Evolutionary conservation across 192 early-diverging fungal genomes (phyloP).

Genomic region (Chytriomyces sp.): DNA sequence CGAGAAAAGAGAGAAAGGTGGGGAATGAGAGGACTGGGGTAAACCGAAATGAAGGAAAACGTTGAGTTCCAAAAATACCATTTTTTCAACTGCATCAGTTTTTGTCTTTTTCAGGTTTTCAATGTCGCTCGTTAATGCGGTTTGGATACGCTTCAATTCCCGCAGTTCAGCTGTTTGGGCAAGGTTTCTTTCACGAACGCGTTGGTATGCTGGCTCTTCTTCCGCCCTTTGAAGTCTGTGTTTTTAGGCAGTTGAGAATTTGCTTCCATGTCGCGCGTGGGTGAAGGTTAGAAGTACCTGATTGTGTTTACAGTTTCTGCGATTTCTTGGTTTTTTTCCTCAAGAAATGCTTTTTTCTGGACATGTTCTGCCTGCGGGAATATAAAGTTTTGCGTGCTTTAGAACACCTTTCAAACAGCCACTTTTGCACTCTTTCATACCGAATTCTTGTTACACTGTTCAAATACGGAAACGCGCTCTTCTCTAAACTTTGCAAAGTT

Average conservation of each 20-base stretch:
- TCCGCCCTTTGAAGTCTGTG: slow-evolving; percentile 56
- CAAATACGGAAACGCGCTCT: slow-evolving; percentile 69
- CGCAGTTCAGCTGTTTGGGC: slow-evolving; percentile 60
- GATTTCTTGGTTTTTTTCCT: slow-evolving; percentile 61
- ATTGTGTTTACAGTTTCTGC: slow-evolving; percentile 61
- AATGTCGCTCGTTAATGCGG: slow-evolving; percentile 44
- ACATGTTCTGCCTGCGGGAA: slow-evolving; percentile 47
- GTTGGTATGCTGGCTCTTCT: slow-evolving; percentile 58
- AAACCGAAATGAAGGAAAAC: neutral
- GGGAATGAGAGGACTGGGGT: neutral
- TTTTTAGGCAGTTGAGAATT: neutral
- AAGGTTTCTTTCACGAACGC: slow-evolving; percentile 57
- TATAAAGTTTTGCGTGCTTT: neutral
- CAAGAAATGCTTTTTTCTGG: slow-evolving; percentile 50
- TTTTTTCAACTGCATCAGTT: slow-evolving; percentile 57
- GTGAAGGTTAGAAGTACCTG: neutral
- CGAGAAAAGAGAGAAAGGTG: neutral
- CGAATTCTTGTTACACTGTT: slow-evolving; percentile 65
- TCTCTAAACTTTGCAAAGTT: slow-evolving; percentile 93
- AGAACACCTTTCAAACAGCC: too few species aligned
- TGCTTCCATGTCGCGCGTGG: neutral
- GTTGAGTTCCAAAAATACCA: slow-evolving; percentile 41
- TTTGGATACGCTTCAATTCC: slow-evolving; percentile 52
- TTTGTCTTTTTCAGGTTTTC: slow-evolving; percentile 58
- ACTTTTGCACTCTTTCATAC: slow-evolving; percentile 40